Percentiles rank a stretch among this genome's conserved stretches.
Conservation (phyloP, 352 stramenopile species). For the Halophytophthora batemanensis region DNA sequence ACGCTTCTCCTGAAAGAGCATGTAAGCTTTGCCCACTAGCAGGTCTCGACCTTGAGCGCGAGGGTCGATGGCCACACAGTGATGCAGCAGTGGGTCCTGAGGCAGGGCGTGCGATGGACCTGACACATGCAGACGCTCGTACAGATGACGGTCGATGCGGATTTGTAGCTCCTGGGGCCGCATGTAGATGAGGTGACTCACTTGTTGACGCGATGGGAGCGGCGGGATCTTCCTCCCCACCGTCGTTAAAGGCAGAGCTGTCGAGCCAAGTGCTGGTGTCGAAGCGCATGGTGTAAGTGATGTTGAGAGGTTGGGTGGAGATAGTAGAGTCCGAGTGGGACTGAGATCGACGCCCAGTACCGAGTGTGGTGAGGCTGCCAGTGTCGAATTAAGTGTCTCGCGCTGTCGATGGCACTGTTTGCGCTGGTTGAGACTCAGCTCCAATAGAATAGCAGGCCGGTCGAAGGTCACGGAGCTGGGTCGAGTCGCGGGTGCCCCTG, state of each 20-base stretch:
- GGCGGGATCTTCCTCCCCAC: conserved; percentile 43
- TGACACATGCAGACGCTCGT: conserved; percentile 40
- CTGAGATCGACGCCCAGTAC: conserved; percentile 56
- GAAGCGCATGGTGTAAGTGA: conserved; percentile 4
- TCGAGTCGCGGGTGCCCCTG: conserved; percentile 31
- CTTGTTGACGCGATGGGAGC: conserved; percentile 53
- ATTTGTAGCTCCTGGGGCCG: conserved; percentile 65
- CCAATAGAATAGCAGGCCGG: conserved; percentile 60
- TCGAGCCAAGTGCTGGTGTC: conserved; percentile 2
- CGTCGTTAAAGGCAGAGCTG: conserved; percentile 4
- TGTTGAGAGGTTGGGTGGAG: not conserved
- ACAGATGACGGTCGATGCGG: conserved; percentile 57
- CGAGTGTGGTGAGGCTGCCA: conserved; percentile 44
- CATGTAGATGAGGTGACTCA: conserved; percentile 61
- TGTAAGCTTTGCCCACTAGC: conserved; percentile 49
- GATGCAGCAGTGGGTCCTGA: conserved; percentile 61
- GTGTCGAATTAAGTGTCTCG: conserved; percentile 34
- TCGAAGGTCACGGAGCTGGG: conserved; percentile 58
- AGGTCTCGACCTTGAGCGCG: conserved; percentile 36
- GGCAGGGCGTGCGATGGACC: conserved; percentile 40
- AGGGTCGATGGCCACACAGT: conserved; percentile 63
- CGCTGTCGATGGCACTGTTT: conserved; percentile 57
- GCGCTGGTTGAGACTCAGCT: conserved; percentile 63
- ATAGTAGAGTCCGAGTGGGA: conserved; percentile 6
- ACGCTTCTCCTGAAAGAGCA: conserved; percentile 53